Conservation (phyloP, 192 early-diverging fungal genomes). For the Endogone sp. region DNA sequence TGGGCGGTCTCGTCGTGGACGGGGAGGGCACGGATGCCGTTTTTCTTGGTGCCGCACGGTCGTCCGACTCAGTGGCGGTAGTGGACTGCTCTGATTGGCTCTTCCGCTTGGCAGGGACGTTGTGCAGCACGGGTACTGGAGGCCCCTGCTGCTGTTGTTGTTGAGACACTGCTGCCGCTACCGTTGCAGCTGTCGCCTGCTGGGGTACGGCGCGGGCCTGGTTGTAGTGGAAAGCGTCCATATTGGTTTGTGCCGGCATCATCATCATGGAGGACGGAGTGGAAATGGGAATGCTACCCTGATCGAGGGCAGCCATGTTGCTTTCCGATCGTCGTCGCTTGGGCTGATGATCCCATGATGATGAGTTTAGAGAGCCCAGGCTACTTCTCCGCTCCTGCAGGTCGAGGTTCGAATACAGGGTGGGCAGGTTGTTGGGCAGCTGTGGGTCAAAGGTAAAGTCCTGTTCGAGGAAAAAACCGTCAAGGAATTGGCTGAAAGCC, state of each 20-base stretch:
- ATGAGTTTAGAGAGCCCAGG: background rate
- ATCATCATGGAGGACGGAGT: background rate
- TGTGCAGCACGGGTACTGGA: background rate
- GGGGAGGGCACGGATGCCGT: background rate
- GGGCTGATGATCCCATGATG: background rate
- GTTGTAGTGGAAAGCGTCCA: no score
- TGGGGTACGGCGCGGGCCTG: background rate
- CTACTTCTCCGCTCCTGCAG: conserved; percentile 5
- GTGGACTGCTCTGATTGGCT: background rate
- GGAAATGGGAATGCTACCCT: background rate
- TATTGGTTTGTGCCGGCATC: background rate
- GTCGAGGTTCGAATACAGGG: conserved; percentile 16
- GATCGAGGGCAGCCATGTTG: conserved; percentile 1
- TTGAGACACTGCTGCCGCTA: background rate
- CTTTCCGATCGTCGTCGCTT: background rate
- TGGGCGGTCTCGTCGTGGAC: background rate
- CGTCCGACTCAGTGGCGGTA: background rate
- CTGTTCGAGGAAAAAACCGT: conserved; percentile 43
- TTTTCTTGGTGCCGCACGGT: background rate
- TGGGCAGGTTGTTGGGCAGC: conserved; percentile 27
- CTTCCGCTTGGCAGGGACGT: background rate
- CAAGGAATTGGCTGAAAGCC: conserved; percentile 49
- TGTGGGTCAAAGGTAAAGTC: conserved; percentile 30
- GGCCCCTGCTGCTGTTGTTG: background rate
- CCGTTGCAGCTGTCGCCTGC: background rate